These are phyloP conservation scores for Phalaenopsis aphrodite DNA, from an alignment of 106 monocot genomes.

Conservation along the genomic window DNA sequence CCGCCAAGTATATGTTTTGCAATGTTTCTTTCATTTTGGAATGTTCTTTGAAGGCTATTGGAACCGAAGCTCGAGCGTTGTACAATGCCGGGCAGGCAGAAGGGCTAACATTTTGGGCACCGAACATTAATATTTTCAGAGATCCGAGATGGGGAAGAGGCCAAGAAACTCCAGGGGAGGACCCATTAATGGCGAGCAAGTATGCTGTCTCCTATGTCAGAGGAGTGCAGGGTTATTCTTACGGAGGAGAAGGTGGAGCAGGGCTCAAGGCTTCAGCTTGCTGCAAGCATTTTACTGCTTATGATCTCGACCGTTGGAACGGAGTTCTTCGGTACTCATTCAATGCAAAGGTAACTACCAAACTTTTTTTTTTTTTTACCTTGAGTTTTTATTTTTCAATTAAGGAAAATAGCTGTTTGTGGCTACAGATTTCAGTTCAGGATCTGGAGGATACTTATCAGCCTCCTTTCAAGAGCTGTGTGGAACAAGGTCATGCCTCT, in stretches of 20 bases:
- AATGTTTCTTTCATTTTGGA: not conserved
- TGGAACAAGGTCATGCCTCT: slow-evolving; percentile 60
- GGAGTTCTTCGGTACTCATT: slow-evolving; percentile 42
- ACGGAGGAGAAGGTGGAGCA: slow-evolving; percentile 13
- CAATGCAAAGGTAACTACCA: slow-evolving; percentile 37
- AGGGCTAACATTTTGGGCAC: slow-evolving; percentile 80
- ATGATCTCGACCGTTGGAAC: slow-evolving; percentile 74
- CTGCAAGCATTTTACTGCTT: slow-evolving; percentile 89
- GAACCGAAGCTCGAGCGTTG: slow-evolving; percentile 65
- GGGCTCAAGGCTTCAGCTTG: slow-evolving; percentile 68
- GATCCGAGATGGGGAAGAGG: slow-evolving; percentile 96
- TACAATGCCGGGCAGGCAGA: slow-evolving; percentile 78
- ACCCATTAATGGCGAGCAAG: slow-evolving; percentile 46
- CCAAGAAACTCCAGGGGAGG: slow-evolving; percentile 93
- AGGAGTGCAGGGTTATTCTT: slow-evolving; percentile 71
- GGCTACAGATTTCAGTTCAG: slow-evolving; percentile 54
- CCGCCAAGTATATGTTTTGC: not conserved
- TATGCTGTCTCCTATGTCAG: slow-evolving; percentile 70
- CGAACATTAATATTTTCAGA: slow-evolving; percentile 83
- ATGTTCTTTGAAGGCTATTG: slow-evolving; percentile 40
- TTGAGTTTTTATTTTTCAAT: not conserved
- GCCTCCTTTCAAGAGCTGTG: slow-evolving; percentile 87
- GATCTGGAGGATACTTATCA: slow-evolving; percentile 84
- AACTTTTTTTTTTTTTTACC: not conserved
- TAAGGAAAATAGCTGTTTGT: not conserved